Base-by-base conservation (phyloP, 345 rosid species). In the Gossypium sturtianum region DNA sequence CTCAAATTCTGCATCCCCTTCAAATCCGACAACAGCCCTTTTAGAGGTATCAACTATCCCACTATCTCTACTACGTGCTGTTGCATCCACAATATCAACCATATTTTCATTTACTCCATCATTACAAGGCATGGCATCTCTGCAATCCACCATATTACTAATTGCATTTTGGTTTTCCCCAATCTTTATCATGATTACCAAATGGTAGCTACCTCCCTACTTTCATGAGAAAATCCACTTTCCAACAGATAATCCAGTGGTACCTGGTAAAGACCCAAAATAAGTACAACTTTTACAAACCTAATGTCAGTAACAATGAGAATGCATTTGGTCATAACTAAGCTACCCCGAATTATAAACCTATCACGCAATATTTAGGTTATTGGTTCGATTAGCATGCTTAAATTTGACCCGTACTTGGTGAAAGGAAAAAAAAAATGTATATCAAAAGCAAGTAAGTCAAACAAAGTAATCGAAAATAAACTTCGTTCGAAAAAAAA, bases 1-100 rank as follows among this genome's bases (percentile, higher is more conserved):
- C 66, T 89, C 93, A 15, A 82, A 83, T 53, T 78, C 85, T 1
- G 74, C 52, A 71, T 61, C 85, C 73, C 79, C 83, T 45, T 76
- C 72, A 29, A 77, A 81, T 0, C 77, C 82, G n/a, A 77, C 19
- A 34, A 70, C 78, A 60, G 76, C 75, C 67, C 75, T 11, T 66
- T 48, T 82, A 75, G 69, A 77, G 22, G 83, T 73, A 56, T 78
- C 77, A 73, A 63, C 78, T 66, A 62, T 47, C 15, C 70, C 72
- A 69, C 68, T 59, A 74, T 76, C 83, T 76, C 79, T 70, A 75
- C 53, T 34, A 43, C 62, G 70, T 22, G 79, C 61, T 0, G 73
- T 29, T 62, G 77, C 83, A 67, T 52, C 80, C 58, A 71, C 73
- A 73, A 67, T 27, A 45, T 68, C 67, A 68, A 77, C 78, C 82